Evolutionary conservation across 352 stramenopile genomes (phyloP).

Genomic region (Globisporangium okanoganense): DNA sequence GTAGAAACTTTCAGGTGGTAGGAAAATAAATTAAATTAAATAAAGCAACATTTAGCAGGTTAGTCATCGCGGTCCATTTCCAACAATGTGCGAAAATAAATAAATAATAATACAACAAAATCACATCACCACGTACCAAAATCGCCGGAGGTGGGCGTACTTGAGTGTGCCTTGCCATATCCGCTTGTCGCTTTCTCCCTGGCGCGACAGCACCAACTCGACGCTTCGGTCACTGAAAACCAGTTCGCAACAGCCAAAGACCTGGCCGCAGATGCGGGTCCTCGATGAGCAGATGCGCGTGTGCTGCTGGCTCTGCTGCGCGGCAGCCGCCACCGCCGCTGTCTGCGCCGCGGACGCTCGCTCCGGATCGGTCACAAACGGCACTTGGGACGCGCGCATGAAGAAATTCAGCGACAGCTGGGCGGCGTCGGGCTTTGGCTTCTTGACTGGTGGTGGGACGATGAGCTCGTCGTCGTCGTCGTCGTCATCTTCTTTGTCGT

Average conservation of each 20-base stretch:
- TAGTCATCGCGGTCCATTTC: not conserved
- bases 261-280: slow-evolving; percentile 34
- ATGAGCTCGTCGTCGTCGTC: not conserved
- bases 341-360: not conserved
- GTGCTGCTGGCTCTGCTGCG: slow-evolving; percentile 2
- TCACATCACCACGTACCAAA: slow-evolving; percentile 28
- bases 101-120: not conserved
- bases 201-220: slow-evolving; percentile 32
- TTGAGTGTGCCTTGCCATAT: slow-evolving; percentile 31
- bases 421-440: not conserved
- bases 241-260: slow-evolving; percentile 38
- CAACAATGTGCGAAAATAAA: not conserved
- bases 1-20: not conserved
- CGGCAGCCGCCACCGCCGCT: not conserved
- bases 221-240: slow-evolving; percentile 24
- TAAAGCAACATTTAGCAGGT: not conserved
- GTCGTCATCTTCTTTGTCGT: not conserved
- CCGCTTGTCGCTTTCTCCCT: slow-evolving; percentile 1
- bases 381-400: slow-evolving; percentile 3
- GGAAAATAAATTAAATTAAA: not conserved
- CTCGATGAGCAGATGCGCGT: slow-evolving; percentile 25
- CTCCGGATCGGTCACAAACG: slow-evolving; percentile 8
- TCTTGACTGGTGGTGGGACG: not conserved
- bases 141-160: slow-evolving; percentile 37
- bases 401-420: slow-evolving; percentile 10